A percentile compares a stretch with the other conserved stretches of the same genome.
phyloP scores from a whole-genome alignment of 345 rosid genomes.

The Eucalyptus pauciflora region DNA sequence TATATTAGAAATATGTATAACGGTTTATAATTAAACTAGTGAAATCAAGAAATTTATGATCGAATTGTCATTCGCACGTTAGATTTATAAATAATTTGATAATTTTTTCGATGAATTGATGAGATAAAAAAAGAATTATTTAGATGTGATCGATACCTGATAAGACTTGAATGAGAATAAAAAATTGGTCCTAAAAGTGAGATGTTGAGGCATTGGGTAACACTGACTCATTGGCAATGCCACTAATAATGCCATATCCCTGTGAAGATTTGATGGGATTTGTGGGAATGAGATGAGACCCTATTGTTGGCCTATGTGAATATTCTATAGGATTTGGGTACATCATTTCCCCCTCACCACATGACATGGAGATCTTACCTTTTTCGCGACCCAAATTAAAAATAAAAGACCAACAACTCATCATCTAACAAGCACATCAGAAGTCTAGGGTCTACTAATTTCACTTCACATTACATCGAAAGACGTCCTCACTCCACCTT shows the following conservation, averaged over 20 bases:
- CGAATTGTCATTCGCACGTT: fast-evolving
- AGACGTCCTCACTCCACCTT: neutral
- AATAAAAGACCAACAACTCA: neutral
- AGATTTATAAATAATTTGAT: neutral
- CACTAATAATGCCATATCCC: neutral
- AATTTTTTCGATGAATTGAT: neutral
- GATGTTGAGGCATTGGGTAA: neutral
- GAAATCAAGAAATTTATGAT: neutral
- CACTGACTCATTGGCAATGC: neutral
- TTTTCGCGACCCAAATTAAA: neutral
- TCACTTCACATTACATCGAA: neutral
- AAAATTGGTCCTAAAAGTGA: neutral
- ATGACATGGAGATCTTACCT: neutral
- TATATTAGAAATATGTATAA: fast-evolving
- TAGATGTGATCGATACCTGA: neutral
- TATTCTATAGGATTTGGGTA: neutral
- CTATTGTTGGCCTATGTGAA: neutral
- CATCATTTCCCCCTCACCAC: neutral
- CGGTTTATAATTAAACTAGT: neutral
- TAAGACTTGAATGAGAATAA: neutral
- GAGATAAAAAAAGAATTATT: neutral
- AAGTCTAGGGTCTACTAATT: neutral
- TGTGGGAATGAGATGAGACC: neutral
- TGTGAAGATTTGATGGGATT: neutral
- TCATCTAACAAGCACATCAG: neutral